Conservation (phyloP, 2,329 filamentous ascomycete genomes). For the Phialocephala subalpina region DNA sequence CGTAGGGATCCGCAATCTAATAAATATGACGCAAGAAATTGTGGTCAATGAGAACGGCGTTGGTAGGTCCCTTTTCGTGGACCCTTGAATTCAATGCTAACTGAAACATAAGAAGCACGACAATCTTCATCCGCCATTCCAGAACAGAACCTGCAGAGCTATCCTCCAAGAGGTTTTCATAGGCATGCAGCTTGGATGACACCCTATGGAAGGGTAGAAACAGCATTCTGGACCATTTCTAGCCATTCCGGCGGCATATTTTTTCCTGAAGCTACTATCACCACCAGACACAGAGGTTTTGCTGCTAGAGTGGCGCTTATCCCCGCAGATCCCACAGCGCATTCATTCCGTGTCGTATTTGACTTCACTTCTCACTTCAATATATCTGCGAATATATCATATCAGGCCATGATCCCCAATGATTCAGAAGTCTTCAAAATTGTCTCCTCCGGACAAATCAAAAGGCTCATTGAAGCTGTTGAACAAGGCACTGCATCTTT, state of each 20-base stretch:
- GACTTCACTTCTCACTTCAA: conserved; percentile 25
- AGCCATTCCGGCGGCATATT: not conserved
- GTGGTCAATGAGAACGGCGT: not conserved
- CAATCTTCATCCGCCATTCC: conserved; percentile 11
- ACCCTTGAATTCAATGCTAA: conserved; percentile 19
- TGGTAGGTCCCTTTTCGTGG: too few relatives aligned
- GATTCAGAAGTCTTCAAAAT: conserved; percentile 28
- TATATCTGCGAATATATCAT: conserved; percentile 25
- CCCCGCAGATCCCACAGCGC: conserved; percentile 1
- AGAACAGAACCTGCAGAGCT: conserved; percentile 8
- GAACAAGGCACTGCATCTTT: conserved; percentile 20
- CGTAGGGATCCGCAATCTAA: conserved; percentile 27
- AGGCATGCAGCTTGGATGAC: conserved; percentile 22
- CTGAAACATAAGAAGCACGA: conserved; percentile 6
- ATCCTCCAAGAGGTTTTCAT: conserved; percentile 11
- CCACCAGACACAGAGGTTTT: not conserved
- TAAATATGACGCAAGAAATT: conserved; percentile 25
- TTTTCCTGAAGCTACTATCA: not conserved
- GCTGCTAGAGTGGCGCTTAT: conserved; percentile 18
- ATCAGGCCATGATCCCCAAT: conserved; percentile 29
- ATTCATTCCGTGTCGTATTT: conserved; percentile 21
- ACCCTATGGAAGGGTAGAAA: conserved; percentile 22
- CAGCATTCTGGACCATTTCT: conserved; percentile 20
- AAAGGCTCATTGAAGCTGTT: conserved; percentile 17
- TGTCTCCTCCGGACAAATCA: conserved; percentile 8